Base-by-base conservation (phyloP, 1,284 basidiomycete genomes). In the Apiotrichum veenhuisii region DNA sequence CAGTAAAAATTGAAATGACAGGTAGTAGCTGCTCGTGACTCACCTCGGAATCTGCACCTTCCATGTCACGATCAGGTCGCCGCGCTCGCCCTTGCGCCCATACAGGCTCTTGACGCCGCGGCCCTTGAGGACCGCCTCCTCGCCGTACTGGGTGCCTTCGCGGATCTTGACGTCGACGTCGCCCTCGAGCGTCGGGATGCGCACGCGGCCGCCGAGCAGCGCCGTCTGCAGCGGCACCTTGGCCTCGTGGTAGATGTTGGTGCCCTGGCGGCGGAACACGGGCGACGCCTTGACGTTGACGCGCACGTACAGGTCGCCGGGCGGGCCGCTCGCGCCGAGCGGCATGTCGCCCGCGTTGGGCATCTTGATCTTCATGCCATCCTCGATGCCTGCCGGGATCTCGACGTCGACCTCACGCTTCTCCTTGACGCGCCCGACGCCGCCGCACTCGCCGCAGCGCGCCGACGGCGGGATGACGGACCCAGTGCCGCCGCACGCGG, bases 101-200 rank as follows among this genome's bases (percentile, higher is more conserved):
- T 83, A 83, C 17, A 89, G 81, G 47, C 84, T 82, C 54, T 86
- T 81, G 44, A 98, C 86, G 40, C 96, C 96, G 58, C 91, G 86
- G 34, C 87, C 87, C 78, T 89, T 90, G 67, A 99, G 78, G 17
- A 97, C 88, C 84, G 96, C 95, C 77, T 98, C 93, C 78, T 98
- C 92, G 20, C 93, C 94, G 68, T 89, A 91, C 77, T 98, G 95
- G 3, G 96, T 98, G 45, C 96, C 95, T 36, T 83, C 82, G 46
- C 94, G 91, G 49, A 99, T 85, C 59, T 91, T 87, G 49, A 99
- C 91, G 61, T 98, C 93, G 11, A 98, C 93, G 54, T 96, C 91
- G 42, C 94, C 91, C 65, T 98, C 94, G 27, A 98, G 80, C 25
- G 96, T 98, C 25, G 94, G 94, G 48, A 99, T 89, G 40, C 92